A percentile compares a stretch with the other conserved stretches of the same genome.
These are phyloP conservation scores for Boletus eberwhitei DNA, from an alignment of 768 basidiomycete species.

Conservation along the genomic window DNA sequence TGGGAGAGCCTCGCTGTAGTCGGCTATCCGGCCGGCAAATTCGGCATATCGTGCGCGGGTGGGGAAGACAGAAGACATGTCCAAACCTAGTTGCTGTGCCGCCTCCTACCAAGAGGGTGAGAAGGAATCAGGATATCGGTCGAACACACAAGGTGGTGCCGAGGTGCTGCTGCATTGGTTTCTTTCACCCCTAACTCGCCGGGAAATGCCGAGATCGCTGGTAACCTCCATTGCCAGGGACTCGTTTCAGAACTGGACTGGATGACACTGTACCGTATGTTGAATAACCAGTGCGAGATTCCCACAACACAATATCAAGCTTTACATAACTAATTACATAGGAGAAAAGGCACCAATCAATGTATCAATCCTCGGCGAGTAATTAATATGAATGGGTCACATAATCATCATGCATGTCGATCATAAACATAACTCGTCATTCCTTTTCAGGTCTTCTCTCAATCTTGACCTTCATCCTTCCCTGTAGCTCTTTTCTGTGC, in stretches of 20 bases:
- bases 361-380: not conserved
- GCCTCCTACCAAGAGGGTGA: conserved; percentile 92
- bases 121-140: conserved; percentile 67
- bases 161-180: too few relatives aligned
- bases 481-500: conserved; percentile 35
- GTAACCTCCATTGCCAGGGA: too few relatives aligned
- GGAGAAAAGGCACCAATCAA: too few relatives aligned
- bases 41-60: conserved; percentile 79
- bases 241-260: too few relatives aligned
- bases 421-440: not conserved
- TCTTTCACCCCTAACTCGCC: too few relatives aligned
- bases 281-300: not conserved
- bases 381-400: not conserved
- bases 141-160: too few relatives aligned
- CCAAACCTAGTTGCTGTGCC: conserved; percentile 82
- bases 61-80: conserved; percentile 78
- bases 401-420: not conserved
- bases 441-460: too few relatives aligned
- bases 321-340: not conserved
- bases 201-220: too few relatives aligned
- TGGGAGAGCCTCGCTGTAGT: conserved; percentile 92
- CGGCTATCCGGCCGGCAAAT: conserved; percentile 91
- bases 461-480: conserved; percentile 35
- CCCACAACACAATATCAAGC: not conserved
- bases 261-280: too few relatives aligned